Conservation (phyloP, 257 asterid genomes). For the Perilla frutescens region DNA sequence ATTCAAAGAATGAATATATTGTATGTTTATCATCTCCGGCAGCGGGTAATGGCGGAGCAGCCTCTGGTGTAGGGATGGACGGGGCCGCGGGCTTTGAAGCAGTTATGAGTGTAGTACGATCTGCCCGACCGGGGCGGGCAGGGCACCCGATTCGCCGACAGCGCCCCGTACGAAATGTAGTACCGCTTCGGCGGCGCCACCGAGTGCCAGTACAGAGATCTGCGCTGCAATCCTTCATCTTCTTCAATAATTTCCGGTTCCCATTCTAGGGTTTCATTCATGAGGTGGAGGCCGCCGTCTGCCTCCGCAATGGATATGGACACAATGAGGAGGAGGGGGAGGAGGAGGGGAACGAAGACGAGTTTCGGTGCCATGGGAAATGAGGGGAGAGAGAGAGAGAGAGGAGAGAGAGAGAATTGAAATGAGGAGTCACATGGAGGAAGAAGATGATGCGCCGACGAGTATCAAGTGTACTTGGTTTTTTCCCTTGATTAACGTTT, state of each 20-base stretch:
- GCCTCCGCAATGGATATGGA: constrained; percentile 33
- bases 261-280: constrained; percentile 43
- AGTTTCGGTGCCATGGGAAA: constrained; percentile 30
- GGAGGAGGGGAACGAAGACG: constrained; percentile 16
- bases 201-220: constrained; percentile 49
- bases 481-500: constrained; percentile 52
- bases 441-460: constrained; percentile 48
- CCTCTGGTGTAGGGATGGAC: constrained; percentile 67
- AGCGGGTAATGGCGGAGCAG: constrained; percentile 63
- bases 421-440: constrained; percentile 50
- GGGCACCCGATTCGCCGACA: constrained; percentile 57
- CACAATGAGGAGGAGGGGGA: constrained; percentile 27
- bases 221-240: constrained; percentile 36
- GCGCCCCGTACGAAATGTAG: constrained; percentile 67
- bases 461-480: constrained; percentile 30
- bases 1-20: background rate
- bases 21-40: constrained; percentile 42
- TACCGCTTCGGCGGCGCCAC: constrained; percentile 29
- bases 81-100: constrained; percentile 45
- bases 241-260: constrained; percentile 8
- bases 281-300: constrained; percentile 35
- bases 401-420: constrained; percentile 24
- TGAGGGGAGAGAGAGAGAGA: background rate
- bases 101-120: constrained; percentile 60
- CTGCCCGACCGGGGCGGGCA: constrained; percentile 68